Evolutionary conservation across 2,329 filamentous ascomycete species (phyloP).

Genomic region (Neofusicoccum cordaticola): DNA sequence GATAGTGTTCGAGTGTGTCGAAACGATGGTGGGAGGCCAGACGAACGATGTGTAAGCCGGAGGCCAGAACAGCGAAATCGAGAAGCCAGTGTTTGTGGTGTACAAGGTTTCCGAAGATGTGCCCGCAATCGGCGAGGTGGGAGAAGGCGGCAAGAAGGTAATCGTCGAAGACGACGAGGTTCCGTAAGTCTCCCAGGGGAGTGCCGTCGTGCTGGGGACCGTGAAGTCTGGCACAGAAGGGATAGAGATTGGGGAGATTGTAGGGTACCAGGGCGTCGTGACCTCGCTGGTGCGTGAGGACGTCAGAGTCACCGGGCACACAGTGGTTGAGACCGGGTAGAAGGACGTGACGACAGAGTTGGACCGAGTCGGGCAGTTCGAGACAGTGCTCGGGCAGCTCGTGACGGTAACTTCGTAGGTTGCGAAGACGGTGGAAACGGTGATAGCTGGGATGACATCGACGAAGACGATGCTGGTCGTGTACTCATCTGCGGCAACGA

Average conservation of each 20-base stretch:
- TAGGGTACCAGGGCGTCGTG: background rate
- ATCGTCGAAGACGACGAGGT: background rate
- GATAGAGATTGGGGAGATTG: background rate
- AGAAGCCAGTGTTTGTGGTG: background rate
- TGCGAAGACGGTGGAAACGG: slow-evolving; percentile 42
- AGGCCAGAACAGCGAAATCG: slow-evolving; percentile 3
- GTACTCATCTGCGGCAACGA: background rate
- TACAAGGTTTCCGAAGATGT: background rate
- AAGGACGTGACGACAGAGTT: slow-evolving; percentile 39
- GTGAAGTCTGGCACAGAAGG: background rate
- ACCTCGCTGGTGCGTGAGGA: slow-evolving; percentile 11
- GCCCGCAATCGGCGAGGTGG: background rate
- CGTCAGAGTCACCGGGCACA: slow-evolving; percentile 41
- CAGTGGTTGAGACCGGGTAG: slow-evolving; percentile 41
- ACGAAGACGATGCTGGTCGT: slow-evolving; percentile 21
- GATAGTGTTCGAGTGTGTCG: slow-evolving; percentile 5
- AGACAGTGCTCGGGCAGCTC: slow-evolving; percentile 39
- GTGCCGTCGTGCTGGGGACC: background rate
- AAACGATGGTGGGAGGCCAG: slow-evolving; percentile 3
- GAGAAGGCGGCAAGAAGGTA: background rate
- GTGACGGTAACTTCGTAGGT: slow-evolving; percentile 44
- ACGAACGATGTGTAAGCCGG: background rate
- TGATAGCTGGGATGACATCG: slow-evolving; percentile 31
- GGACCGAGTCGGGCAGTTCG: slow-evolving; percentile 37
- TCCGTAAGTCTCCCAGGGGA: background rate